Evolutionary conservation across 169 alveolate species (phyloP), one percentile per base, ranked within the genome.

Genomic region (Plasmodium fragile): DNA sequence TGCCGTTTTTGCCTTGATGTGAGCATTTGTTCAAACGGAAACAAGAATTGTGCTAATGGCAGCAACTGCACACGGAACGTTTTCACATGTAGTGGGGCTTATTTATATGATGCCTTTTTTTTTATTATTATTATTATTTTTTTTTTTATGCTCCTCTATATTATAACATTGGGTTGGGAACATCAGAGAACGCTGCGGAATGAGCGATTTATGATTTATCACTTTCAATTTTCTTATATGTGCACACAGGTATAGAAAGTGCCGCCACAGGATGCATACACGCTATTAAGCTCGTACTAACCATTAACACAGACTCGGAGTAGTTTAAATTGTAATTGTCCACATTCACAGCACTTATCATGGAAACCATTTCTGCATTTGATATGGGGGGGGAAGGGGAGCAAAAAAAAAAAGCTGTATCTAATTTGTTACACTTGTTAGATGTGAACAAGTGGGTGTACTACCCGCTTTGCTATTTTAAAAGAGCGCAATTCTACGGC

Each of bases 301-400:
- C 93, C 93, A 85, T 77, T 85, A 77, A 75, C 39, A 85, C 36
- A 7, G 93, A 59, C 70, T 85, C 93, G 43, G 77, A 49, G 70
- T 85, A 85, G 36, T 72, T 85, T 73, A 85, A 85, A 73, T 85
- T 85, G 59, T 75, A 85, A 85, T 75, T 75, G 28, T 85, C 77
- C 22, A 75, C 87, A 49, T 85, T 85, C 34, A 30, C 85, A 45
- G 85, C 39, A 59, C 59, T 85, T 32, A 75, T 85, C 32, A 53
- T 36, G 41, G 93, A 45, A 85, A 85, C 73, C 77, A 77, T 85
- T 75, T 85, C 93, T 85, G 53, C 41, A 43, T 73, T 75, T n/a
- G 7, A 59, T 45, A 52, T 13, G 41, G 22, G 41, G 70, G 65
- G 65, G 70, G 79, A 53, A 53, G 65, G 65, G 65, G 36, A 52